Evolutionary conservation across 768 basidiomycete species (phyloP).

Genomic region (Pulveroboletus sp.): DNA sequence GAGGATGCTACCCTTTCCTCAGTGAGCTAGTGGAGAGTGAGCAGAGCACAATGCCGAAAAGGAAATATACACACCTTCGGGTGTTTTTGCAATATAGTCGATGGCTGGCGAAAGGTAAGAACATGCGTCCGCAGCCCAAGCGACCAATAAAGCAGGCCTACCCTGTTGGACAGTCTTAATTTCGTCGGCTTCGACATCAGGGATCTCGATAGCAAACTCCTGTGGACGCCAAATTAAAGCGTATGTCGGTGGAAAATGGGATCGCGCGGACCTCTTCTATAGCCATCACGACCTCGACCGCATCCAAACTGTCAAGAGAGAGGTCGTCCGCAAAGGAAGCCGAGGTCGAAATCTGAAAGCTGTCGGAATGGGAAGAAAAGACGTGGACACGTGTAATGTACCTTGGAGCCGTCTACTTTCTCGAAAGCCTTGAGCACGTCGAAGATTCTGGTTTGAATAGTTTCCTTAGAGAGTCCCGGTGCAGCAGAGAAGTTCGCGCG

Average conservation of each 20-base stretch:
- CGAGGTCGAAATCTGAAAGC: slow-evolving; percentile 54
- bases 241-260: slow-evolving; percentile 2
- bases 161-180: slow-evolving; percentile 92
- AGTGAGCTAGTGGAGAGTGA: slow-evolving; percentile 41
- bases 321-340: slow-evolving; percentile 51
- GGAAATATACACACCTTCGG: slow-evolving; percentile 57
- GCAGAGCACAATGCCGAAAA: slow-evolving; percentile 9
- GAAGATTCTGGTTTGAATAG: slow-evolving; percentile 25
- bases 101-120: slow-evolving; percentile 54
- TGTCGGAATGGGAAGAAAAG: slow-evolving; percentile 20
- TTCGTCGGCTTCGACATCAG: slow-evolving; percentile 92
- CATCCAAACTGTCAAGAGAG: slow-evolving; percentile 85
- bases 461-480: slow-evolving; percentile 19
- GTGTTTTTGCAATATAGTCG: slow-evolving; percentile 91
- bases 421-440: slow-evolving; percentile 30
- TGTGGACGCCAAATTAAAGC: slow-evolving; percentile 28
- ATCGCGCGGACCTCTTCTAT: slow-evolving; percentile 73
- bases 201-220: slow-evolving; percentile 98
- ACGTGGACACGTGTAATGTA: neutral
- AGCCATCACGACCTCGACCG: slow-evolving; percentile 98
- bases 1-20: slow-evolving; percentile 21
- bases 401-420: slow-evolving; percentile 28
- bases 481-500: slow-evolving; percentile 30
- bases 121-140: neutral
- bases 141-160: slow-evolving; percentile 32